Conservation (phyloP, 352 stramenopile genomes). For the Globisporangium recalcitrans region DNA sequence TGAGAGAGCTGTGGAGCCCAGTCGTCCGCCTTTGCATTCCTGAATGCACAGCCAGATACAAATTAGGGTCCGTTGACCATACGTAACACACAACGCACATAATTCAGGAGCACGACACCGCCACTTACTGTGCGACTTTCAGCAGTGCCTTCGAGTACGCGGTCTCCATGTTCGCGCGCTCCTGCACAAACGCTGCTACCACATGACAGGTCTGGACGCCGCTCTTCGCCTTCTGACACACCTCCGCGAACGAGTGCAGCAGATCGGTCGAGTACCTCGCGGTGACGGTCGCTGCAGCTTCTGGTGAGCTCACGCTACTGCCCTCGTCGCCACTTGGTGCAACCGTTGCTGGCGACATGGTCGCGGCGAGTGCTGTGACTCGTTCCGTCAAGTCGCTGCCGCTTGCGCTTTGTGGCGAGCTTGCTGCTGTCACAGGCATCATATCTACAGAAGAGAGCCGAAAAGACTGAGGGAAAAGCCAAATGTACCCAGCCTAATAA, state of each 20-base stretch:
- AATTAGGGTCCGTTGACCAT: background rate
- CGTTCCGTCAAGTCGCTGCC: background rate
- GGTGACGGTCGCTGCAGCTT: background rate
- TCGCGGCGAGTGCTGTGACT: background rate
- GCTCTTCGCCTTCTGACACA: conserved; percentile 73
- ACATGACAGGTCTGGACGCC: conserved; percentile 73
- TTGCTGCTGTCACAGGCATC: background rate
- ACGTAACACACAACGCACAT: background rate
- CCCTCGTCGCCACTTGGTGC: background rate
- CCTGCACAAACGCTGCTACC: conserved; percentile 53
- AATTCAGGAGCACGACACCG: conserved; percentile 29
- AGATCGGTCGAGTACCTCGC: conserved; percentile 64
- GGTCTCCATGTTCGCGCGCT: conserved; percentile 52
- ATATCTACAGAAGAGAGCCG: background rate
- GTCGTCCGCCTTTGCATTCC: conserved; percentile 53
- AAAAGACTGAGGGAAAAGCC: too few relatives aligned
- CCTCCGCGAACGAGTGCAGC: conserved; percentile 54
- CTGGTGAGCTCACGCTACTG: background rate
- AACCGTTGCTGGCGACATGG: background rate
- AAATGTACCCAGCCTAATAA: background rate
- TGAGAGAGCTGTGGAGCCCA: conserved; percentile 59
- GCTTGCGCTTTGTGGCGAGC: background rate
- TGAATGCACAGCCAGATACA: conserved; percentile 13
- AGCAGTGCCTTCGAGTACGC: conserved; percentile 55
- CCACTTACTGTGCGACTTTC: conserved; percentile 56